Percentiles rank a stretch among this genome's conserved stretches.
Conservation (phyloP, 148 eudicot genomes). For the Rhododendron henanense region DNA sequence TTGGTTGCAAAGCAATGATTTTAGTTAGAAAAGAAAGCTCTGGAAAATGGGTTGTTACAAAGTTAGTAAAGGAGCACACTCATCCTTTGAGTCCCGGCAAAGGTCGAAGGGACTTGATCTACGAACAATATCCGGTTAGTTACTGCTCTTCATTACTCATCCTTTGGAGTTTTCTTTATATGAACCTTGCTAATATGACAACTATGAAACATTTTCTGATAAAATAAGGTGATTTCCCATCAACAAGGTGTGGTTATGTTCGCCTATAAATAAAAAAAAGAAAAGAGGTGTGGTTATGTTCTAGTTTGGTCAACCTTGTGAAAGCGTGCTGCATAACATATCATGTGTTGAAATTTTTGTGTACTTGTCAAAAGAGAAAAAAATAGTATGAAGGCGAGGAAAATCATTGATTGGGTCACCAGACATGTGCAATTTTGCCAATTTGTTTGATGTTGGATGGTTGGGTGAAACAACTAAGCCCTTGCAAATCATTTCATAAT, state of each 20-base stretch:
- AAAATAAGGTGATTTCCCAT: neutral
- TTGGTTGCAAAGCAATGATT: conserved; percentile 95
- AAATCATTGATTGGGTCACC: neutral
- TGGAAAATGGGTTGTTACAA: conserved; percentile 85
- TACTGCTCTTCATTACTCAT: conserved; percentile 5
- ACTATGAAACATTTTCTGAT: neutral
- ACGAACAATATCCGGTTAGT: conserved; percentile 88
- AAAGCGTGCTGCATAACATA: neutral
- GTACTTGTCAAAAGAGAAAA: neutral
- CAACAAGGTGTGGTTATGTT: neutral
- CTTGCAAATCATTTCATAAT: too few relatives aligned
- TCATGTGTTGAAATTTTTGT: neutral
- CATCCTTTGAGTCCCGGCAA: conserved; percentile 84
- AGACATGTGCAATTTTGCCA: neutral
- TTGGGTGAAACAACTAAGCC: neutral
- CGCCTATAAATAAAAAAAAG: too few relatives aligned
- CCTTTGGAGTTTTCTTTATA: neutral
- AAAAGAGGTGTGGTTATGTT: neutral
- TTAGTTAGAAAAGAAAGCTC: conserved; percentile 75
- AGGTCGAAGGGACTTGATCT: conserved; percentile 72
- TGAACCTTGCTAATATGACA: neutral
- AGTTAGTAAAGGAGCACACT: conserved; percentile 87
- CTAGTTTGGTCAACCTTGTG: neutral
- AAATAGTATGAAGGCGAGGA: neutral
- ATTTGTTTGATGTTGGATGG: neutral